Evolutionary conservation across 306 rosid genomes (phyloP).

Genomic region (Vigna angularis): DNA sequence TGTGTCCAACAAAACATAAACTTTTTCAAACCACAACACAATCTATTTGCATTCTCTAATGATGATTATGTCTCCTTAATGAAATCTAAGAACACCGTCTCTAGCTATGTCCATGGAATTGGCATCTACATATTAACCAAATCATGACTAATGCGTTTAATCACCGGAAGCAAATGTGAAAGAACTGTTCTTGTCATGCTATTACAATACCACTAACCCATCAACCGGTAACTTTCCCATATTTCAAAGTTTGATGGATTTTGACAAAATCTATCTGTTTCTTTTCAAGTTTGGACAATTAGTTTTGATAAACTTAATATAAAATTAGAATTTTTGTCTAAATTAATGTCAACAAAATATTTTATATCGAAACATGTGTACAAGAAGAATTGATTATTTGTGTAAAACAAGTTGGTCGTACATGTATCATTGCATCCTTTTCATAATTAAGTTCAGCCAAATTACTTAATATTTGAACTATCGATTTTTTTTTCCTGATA

Average conservation of each 20-base stretch:
- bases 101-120: not conserved
- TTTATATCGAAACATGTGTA: not conserved
- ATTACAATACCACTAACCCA: not conserved
- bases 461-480: not conserved
- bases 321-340: not conserved
- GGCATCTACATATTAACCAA: not conserved
- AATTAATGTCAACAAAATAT: not conserved
- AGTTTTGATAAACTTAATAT: not conserved
- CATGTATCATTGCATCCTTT: not conserved
- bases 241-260: not conserved
- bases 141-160: not conserved
- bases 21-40: not conserved
- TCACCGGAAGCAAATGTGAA: not conserved
- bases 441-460: not conserved
- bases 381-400: not conserved
- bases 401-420: not conserved
- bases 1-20: not conserved
- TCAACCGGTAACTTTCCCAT: not conserved
- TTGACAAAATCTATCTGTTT: not conserved
- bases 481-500: too few species aligned
- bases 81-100: not conserved
- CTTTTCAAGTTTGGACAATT: not conserved
- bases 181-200: not conserved
- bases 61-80: not conserved
- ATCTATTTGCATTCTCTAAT: not conserved